Percentiles rank a stretch among this genome's conserved stretches.
phyloP scores from a whole-genome alignment of 1,284 basidiomycete species.

The Apiotrichum sp. region DNA sequence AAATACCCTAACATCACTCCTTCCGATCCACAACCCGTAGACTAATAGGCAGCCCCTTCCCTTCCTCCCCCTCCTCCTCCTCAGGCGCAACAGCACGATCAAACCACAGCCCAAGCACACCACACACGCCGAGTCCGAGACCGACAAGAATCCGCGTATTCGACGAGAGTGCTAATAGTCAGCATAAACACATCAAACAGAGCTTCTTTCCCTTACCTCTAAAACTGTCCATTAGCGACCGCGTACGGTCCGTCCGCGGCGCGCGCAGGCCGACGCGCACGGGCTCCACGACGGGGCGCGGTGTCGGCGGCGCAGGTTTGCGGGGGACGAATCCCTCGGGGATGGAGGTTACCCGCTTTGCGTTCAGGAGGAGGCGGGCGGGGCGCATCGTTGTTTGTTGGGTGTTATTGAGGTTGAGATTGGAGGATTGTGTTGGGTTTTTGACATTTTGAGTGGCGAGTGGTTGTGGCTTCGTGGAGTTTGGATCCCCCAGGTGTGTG shows the following conservation, averaged over 20 bases:
- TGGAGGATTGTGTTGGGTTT: no score
- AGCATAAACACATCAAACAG: neutral
- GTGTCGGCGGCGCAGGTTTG: no score
- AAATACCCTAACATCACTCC: neutral
- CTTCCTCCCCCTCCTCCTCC: neutral
- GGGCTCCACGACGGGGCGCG: no score
- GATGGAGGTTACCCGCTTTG: no score
- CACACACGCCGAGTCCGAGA: constrained; percentile 2
- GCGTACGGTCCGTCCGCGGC: constrained; percentile 4
- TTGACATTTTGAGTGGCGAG: no score
- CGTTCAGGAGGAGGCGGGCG: no score
- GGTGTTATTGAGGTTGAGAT: no score
- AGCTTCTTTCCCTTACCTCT: neutral
- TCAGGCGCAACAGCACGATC: constrained; percentile 1
- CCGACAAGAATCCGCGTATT: constrained; percentile 12
- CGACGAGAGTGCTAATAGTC: constrained; percentile 7
- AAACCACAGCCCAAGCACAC: constrained; percentile 1
- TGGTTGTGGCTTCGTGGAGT: no score
- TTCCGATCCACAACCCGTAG: neutral
- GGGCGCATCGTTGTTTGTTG: no score
- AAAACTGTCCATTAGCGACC: constrained; percentile 8
- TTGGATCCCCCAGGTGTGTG: no score
- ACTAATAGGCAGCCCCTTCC: neutral
- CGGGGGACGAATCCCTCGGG: neutral
- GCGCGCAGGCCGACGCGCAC: neutral